Percentiles rank a stretch among this genome's conserved stretches.
Evolutionary conservation across 164 flowering plant species (phyloP).

Genomic region (Saururus chinensis): DNA sequence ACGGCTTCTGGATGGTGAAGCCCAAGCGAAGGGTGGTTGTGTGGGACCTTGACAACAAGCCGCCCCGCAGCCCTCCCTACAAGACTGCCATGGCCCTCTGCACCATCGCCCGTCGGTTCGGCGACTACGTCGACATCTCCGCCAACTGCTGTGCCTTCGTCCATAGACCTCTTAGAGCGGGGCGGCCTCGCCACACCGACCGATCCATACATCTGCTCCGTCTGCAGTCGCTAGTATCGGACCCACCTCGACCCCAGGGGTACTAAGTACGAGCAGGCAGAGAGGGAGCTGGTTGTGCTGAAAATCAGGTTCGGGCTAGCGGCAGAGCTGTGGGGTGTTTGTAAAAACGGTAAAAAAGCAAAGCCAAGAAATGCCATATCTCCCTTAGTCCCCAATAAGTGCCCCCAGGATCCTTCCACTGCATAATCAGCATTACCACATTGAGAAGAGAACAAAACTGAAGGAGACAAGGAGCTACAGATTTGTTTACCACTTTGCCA

Average conservation of each 20-base stretch:
- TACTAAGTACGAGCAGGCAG: too few species aligned
- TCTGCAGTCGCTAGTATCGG: conserved; percentile 78
- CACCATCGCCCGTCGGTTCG: conserved; percentile 48
- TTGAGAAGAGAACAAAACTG: too few species aligned
- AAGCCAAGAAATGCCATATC: too few species aligned
- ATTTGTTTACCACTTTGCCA: too few species aligned
- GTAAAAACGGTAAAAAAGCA: too few species aligned
- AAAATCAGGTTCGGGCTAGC: too few species aligned
- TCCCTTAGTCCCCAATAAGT: too few species aligned
- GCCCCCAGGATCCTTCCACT: too few species aligned
- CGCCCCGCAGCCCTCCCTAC: conserved; percentile 89
- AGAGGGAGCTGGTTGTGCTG: too few species aligned
- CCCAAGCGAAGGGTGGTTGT: conserved; percentile 62
- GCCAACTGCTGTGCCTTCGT: conserved; percentile 90
- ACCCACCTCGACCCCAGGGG: conserved; percentile 63
- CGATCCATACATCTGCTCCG: conserved; percentile 58
- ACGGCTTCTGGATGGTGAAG: conserved; percentile 52
- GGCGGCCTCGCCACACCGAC: conserved; percentile 36
- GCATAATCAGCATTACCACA: too few species aligned
- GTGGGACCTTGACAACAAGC: conserved; percentile 97
- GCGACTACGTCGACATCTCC: conserved; percentile 55
- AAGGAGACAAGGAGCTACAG: too few species aligned
- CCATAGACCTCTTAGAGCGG: conserved; percentile 62
- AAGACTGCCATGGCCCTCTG: conserved; percentile 55
- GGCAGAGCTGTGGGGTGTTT: too few species aligned